phyloP scores from a whole-genome alignment of 1,284 basidiomycete species.

The Malassezia furfur region DNA sequence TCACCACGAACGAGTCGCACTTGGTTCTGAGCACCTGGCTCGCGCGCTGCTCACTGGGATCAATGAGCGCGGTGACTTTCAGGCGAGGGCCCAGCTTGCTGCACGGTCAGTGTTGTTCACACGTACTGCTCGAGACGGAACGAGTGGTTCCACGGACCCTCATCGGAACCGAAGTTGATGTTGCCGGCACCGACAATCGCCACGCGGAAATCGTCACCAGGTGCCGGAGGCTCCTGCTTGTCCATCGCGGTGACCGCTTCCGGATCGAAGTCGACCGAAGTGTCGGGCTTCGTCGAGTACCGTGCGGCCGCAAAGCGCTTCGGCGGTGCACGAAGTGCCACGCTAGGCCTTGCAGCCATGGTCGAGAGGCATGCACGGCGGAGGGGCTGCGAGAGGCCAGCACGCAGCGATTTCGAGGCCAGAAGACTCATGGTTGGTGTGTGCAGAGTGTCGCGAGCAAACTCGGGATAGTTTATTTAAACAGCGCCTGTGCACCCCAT shows the following conservation, averaged over 20 bases:
- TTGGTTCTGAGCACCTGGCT: slow-evolving; percentile 74
- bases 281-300: background rate
- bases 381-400: background rate
- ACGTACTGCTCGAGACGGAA: slow-evolving; percentile 42
- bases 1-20: slow-evolving; percentile 83
- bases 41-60: slow-evolving; percentile 76
- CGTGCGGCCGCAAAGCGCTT: background rate
- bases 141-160: slow-evolving; percentile 48
- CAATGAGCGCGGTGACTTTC: slow-evolving; percentile 88
- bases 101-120: background rate
- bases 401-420: background rate
- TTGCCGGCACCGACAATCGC: slow-evolving; percentile 40
- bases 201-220: slow-evolving; percentile 46
- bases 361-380: background rate
- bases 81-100: slow-evolving; percentile 93
- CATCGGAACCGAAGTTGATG: slow-evolving; percentile 31
- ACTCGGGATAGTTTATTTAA: too few species aligned
- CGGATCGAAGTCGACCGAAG: slow-evolving; percentile 33
- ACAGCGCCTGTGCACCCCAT: too few species aligned
- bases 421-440: background rate
- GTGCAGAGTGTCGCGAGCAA: too few species aligned
- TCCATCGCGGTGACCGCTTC: slow-evolving; percentile 41
- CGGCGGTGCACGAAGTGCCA: background rate
- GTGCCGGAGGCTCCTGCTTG: slow-evolving; percentile 43
- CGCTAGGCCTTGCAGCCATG: background rate